Conservation (phyloP, 2,329 filamentous ascomycete genomes). For the Monilinia laxa region DNA sequence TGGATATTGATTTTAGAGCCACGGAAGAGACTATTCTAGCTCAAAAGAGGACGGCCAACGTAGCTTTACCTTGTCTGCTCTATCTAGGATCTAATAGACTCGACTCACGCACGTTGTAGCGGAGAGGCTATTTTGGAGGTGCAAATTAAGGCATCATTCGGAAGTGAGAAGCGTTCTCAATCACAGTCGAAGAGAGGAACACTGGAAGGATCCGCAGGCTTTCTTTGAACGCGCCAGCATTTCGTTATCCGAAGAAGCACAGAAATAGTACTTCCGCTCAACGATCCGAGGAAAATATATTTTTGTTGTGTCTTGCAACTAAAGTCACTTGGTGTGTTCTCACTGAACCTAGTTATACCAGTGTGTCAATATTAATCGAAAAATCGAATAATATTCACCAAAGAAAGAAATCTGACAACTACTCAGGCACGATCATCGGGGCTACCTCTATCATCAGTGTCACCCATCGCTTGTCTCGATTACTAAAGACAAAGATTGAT, state of each 20-base stretch:
- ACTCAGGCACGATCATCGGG: too few species aligned
- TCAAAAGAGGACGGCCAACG: not conserved
- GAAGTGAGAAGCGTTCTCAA: not conserved
- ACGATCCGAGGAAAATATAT: not conserved
- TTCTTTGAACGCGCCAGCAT: not conserved
- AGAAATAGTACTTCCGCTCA: not conserved
- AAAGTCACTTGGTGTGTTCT: too few species aligned
- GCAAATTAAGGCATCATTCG: not conserved
- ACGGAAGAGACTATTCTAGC: not conserved
- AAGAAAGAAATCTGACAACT: too few species aligned
- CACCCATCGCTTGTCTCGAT: not conserved
- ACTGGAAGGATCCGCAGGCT: not conserved
- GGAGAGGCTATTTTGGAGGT: not conserved
- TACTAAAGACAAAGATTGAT: too few species aligned
- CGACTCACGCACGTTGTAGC: not conserved
- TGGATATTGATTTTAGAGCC: not conserved
- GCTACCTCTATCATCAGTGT: not conserved
- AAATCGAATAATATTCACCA: too few species aligned
- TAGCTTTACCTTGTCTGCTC: not conserved
- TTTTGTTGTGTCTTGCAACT: too few species aligned
- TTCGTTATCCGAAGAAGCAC: not conserved
- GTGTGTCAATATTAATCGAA: too few species aligned
- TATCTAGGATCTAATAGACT: not conserved
- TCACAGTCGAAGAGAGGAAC: too few species aligned
- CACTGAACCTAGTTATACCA: too few species aligned